Percentiles rank a stretch among this genome's conserved stretches.
phyloP scores from a whole-genome alignment of 495 filamentous ascomycete genomes.

The Trichoderma erinaceum region DNA sequence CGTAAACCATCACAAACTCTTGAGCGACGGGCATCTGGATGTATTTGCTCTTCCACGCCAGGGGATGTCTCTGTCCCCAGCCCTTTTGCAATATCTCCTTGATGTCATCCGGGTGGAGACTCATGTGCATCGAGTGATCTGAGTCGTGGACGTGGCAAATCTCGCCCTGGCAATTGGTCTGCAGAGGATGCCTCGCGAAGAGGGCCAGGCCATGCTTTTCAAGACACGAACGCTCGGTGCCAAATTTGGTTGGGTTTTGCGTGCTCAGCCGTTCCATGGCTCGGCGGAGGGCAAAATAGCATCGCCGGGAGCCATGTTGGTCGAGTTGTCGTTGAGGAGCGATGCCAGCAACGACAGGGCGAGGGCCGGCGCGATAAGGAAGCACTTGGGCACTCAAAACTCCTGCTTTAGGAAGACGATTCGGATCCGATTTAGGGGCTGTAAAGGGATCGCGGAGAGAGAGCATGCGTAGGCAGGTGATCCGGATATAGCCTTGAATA shows the following conservation, averaged over 20 bases:
- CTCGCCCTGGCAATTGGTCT: slow-evolving; percentile 65
- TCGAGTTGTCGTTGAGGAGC: slow-evolving; percentile 73
- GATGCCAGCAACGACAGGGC: slow-evolving; percentile 64
- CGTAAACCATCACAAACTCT: slow-evolving; percentile 79
- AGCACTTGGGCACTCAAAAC: slow-evolving; percentile 38
- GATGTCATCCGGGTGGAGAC: slow-evolving; percentile 72
- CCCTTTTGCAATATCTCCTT: slow-evolving; percentile 68
- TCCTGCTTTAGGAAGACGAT: slow-evolving; percentile 31
- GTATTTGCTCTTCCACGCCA: slow-evolving; percentile 51
- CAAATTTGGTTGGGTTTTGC: slow-evolving; percentile 44
- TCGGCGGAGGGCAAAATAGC: slow-evolving; percentile 46
- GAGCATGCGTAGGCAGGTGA: slow-evolving; percentile 55
- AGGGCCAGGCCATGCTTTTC: slow-evolving; percentile 74
- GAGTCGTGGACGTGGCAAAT: slow-evolving; percentile 72
- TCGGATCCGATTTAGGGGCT: slow-evolving; percentile 33
- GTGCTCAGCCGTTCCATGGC: slow-evolving; percentile 47
- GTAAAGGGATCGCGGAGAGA: slow-evolving; percentile 53
- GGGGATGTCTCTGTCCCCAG: slow-evolving; percentile 86
- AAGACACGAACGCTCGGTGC: slow-evolving; percentile 62
- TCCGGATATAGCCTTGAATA: slow-evolving; percentile 61
- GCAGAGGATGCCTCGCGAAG: slow-evolving; percentile 55
- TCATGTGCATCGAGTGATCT: slow-evolving; percentile 71
- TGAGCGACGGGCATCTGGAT: slow-evolving; percentile 52
- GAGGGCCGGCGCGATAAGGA: slow-evolving; percentile 52
- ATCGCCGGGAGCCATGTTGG: slow-evolving; percentile 49